Percentiles rank a stretch among this genome's conserved stretches.
phyloP scores from a whole-genome alignment of 1,139 yeast species.

The Keqinozyma sinolaborantium region DNA sequence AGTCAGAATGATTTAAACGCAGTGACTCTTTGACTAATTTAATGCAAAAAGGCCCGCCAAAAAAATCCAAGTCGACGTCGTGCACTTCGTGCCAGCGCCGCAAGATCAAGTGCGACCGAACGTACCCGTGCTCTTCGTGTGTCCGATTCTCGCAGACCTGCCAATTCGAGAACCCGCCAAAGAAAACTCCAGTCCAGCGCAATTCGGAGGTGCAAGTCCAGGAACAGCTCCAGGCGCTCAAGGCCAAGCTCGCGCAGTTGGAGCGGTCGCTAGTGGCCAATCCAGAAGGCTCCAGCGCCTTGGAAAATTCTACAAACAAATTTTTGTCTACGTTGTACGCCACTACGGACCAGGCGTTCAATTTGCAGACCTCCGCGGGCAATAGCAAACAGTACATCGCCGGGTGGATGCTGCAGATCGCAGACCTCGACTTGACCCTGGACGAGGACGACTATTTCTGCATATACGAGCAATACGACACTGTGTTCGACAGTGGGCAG shows the following conservation, averaged over 20 bases:
- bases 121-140: background rate
- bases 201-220: background rate
- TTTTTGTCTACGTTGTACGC: no score
- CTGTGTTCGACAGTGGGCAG: background rate
- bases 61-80: background rate
- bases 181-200: background rate
- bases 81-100: background rate
- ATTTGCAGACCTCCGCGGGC: no score
- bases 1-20: no score
- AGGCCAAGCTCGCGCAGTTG: background rate
- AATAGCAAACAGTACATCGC: no score
- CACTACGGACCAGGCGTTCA: no score
- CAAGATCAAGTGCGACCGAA: background rate
- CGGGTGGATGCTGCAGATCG: no score
- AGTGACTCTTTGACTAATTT: no score
- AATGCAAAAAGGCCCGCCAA: no score
- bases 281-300: no score
- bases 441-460: background rate
- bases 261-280: background rate
- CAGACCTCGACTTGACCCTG: background rate
- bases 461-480: background rate
- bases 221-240: background rate
- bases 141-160: background rate
- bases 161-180: background rate
- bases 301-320: no score